phyloP scores from a whole-genome alignment of 352 stramenopile genomes.

The Phytopythium cucurbitacearum region DNA sequence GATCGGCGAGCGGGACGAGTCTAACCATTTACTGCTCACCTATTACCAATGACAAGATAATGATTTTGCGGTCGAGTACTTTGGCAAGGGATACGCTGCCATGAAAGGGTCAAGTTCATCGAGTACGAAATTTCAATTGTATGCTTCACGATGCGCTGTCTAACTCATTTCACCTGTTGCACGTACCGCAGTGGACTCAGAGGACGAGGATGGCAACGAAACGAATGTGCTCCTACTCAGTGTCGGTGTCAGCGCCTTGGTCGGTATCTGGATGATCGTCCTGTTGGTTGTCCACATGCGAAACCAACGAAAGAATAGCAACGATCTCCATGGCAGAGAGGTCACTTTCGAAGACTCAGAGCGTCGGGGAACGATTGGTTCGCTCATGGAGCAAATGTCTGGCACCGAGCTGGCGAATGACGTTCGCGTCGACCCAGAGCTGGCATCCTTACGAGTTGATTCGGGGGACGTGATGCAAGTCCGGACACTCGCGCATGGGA shows the following conservation, averaged over 20 bases:
- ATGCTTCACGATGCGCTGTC: neutral
- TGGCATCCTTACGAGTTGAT: constrained; percentile 28
- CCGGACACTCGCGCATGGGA: constrained; percentile 24
- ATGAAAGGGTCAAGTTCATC: too few species aligned
- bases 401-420: constrained; percentile 20
- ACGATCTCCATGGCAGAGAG: neutral
- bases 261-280: constrained; percentile 30
- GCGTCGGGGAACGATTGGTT: neutral
- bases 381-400: neutral
- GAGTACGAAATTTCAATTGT: too few species aligned
- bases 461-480: constrained; percentile 33
- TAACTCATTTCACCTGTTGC: neutral
- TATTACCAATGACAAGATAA: too few species aligned
- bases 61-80: too few species aligned
- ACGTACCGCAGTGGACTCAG: neutral
- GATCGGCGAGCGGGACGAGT: too few species aligned
- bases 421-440: constrained; percentile 23
- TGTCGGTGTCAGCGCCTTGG: constrained; percentile 23
- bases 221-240: constrained; percentile 7
- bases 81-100: too few species aligned
- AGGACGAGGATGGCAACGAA: constrained; percentile 2
- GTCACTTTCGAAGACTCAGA: neutral
- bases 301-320: neutral
- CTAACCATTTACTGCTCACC: too few species aligned
- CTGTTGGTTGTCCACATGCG: constrained; percentile 17